Conservation (phyloP, 345 rosid genomes). For the Moricandia moricandioides region DNA sequence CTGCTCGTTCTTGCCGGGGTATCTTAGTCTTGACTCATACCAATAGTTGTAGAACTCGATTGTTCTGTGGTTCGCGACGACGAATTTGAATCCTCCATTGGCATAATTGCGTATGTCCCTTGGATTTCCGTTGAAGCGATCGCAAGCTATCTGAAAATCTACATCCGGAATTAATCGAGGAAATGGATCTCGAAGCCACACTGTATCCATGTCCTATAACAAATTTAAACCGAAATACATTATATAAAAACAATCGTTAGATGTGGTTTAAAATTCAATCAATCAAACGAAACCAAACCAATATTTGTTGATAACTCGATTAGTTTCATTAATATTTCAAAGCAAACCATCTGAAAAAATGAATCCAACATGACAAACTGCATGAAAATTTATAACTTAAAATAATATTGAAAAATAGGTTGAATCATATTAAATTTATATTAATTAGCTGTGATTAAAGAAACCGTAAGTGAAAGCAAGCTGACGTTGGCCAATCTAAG, state of each 20-base stretch:
- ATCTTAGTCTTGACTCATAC: conserved; percentile 44
- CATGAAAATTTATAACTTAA: too few relatives aligned
- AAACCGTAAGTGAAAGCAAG: too few relatives aligned
- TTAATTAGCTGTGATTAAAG: too few relatives aligned
- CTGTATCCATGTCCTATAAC: conserved; percentile 60
- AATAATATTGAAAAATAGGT: too few relatives aligned
- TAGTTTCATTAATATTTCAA: too few relatives aligned
- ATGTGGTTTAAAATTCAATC: neutral
- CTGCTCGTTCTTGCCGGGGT: conserved; percentile 44
- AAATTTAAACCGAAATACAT: neutral
- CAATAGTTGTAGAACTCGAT: conserved; percentile 43
- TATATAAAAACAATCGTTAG: neutral
- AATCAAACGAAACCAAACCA: neutral
- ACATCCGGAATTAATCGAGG: conserved; percentile 43
- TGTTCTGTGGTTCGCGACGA: conserved; percentile 39
- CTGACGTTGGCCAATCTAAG: too few relatives aligned
- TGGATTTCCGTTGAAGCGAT: conserved; percentile 39
- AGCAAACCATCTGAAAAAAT: too few relatives aligned
- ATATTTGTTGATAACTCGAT: neutral
- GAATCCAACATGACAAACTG: neutral
- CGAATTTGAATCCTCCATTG: conserved; percentile 66
- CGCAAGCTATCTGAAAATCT: conserved; percentile 83
- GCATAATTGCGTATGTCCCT: conserved; percentile 36
- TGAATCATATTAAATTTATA: too few relatives aligned
- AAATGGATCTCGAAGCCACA: conserved; percentile 77